Percentiles rank a stretch among this genome's conserved stretches.
phyloP scores from a whole-genome alignment of 768 basidiomycete species.

The Kwoniella dendrophila region DNA sequence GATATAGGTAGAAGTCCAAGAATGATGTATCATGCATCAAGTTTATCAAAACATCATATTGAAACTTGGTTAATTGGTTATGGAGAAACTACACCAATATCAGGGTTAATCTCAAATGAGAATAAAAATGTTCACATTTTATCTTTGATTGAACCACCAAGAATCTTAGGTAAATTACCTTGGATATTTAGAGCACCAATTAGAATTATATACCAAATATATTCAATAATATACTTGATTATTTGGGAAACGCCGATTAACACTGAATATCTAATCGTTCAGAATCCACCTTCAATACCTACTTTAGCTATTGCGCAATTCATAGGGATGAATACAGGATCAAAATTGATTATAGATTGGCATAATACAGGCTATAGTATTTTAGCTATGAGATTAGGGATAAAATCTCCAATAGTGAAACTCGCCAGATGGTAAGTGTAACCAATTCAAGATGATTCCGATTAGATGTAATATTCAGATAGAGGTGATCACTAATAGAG shows the following conservation, averaged over 20 bases:
- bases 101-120: constrained; percentile 70
- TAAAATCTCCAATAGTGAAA: constrained; percentile 68
- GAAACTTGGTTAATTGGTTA: constrained; percentile 83
- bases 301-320: constrained; percentile 84
- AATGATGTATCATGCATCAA: constrained; percentile 98
- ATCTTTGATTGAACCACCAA: constrained; percentile 70
- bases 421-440: constrained; percentile 70
- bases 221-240: constrained; percentile 65
- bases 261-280: constrained; percentile 71
- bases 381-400: constrained; percentile 77
- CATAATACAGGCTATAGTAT: constrained; percentile 97
- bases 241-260: constrained; percentile 71
- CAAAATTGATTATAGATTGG: constrained; percentile 96
- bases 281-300: constrained; percentile 98
- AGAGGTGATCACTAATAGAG: too few species aligned
- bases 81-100: constrained; percentile 73
- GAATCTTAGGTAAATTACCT: constrained; percentile 61
- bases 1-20: constrained; percentile 94
- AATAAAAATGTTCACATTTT: constrained; percentile 67
- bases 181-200: constrained; percentile 67
- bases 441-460: background rate
- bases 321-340: constrained; percentile 67
- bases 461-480: too few species aligned
- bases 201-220: constrained; percentile 74
- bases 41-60: constrained; percentile 78